Evolutionary conservation across 345 rosid genomes (phyloP).

Genomic region (Eucalyptus viminalis): DNA sequence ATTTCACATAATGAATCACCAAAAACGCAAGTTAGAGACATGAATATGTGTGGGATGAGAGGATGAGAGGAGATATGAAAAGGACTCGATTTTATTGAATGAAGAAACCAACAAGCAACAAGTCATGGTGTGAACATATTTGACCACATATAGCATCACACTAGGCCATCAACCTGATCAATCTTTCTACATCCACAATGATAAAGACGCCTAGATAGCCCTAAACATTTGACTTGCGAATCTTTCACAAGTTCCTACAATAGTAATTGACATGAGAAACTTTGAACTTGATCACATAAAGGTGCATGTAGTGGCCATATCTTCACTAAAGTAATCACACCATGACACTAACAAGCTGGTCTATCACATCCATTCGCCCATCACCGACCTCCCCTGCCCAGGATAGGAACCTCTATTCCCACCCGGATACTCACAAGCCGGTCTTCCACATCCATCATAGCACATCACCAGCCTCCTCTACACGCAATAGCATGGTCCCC

Average conservation of each 20-base stretch:
- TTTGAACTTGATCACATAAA: constrained; percentile 19
- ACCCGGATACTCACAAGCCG: not conserved
- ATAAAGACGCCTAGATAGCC: not conserved
- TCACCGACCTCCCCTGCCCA: not conserved
- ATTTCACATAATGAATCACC: not conserved
- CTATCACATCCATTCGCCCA: not conserved
- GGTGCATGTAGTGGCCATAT: constrained; percentile 32
- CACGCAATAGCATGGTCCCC: not conserved
- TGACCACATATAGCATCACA: not conserved
- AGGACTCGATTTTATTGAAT: not conserved
- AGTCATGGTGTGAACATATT: not conserved
- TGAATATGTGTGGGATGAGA: not conserved
- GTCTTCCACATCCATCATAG: not conserved
- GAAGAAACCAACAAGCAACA: not conserved
- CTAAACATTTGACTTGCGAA: not conserved
- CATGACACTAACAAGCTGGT: constrained; percentile 43
- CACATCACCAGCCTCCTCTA: not conserved
- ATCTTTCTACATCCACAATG: not conserved
- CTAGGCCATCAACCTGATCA: not conserved
- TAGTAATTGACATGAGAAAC: not conserved
- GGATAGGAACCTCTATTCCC: not conserved
- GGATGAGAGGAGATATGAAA: not conserved
- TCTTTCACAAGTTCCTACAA: not conserved
- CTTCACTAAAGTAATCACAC: constrained; percentile 1
- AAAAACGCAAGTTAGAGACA: too few species aligned